Percentiles rank a stretch among this genome's conserved stretches.
These are phyloP conservation scores for Verticillium nubilum DNA, from an alignment of 2,329 filamentous ascomycete genomes.

Conservation along the genomic window DNA sequence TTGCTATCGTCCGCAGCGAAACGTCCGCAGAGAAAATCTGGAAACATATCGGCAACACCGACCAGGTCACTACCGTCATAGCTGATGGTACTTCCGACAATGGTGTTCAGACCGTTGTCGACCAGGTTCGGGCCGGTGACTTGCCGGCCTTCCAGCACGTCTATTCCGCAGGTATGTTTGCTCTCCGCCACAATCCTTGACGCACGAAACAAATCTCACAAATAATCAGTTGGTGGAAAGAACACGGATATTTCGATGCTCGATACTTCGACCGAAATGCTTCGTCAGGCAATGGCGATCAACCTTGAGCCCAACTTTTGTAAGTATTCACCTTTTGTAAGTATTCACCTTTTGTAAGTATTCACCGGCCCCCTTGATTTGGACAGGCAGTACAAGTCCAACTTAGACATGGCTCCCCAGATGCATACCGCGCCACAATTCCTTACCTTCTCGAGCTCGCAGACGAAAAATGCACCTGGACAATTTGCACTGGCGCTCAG, in stretches of 20 bases:
- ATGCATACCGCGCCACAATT: slow-evolving; percentile 24
- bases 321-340: slow-evolving; percentile 11
- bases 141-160: slow-evolving; percentile 32
- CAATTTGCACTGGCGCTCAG: slow-evolving; percentile 23
- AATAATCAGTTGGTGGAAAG: slow-evolving; percentile 21
- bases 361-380: too few relatives aligned
- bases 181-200: background rate
- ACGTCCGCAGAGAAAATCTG: too few relatives aligned
- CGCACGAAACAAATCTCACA: background rate
- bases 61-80: slow-evolving; percentile 24
- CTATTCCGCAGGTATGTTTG: slow-evolving; percentile 23
- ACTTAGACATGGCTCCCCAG: too few relatives aligned
- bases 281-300: slow-evolving; percentile 16
- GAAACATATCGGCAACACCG: background rate
- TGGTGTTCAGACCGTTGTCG: slow-evolving; percentile 26
- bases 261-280: slow-evolving; percentile 13
- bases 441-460: slow-evolving; percentile 24
- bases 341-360: too few relatives aligned
- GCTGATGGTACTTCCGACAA: slow-evolving; percentile 23
- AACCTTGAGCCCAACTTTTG: slow-evolving; percentile 24
- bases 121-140: slow-evolving; percentile 24
- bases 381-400: background rate
- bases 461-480: slow-evolving; percentile 21
- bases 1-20: too few relatives aligned
- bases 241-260: slow-evolving; percentile 16